Evolutionary conservation across 306 rosid genomes (phyloP).

Genomic region (Ormosia semicastrata): DNA sequence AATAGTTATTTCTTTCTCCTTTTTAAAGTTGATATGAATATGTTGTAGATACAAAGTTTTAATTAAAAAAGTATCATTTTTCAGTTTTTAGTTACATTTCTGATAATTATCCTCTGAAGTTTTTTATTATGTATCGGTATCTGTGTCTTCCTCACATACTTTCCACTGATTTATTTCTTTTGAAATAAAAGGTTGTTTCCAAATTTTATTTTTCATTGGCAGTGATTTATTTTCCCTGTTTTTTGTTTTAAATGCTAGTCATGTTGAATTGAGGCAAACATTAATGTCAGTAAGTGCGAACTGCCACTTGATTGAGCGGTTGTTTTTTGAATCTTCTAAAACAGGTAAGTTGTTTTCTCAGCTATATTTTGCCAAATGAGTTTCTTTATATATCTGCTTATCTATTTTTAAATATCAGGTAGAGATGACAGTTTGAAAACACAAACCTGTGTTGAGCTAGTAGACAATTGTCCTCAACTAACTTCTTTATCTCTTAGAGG

Average conservation of each 20-base stretch:
- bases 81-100: background rate
- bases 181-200: background rate
- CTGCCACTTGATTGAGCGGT: conserved; percentile 73
- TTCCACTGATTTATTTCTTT: background rate
- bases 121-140: background rate
- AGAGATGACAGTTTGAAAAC: conserved; percentile 92
- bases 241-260: conserved; percentile 43
- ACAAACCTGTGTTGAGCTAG: conserved; percentile 69
- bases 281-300: conserved; percentile 67
- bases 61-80: background rate
- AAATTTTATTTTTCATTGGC: background rate
- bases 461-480: conserved; percentile 64
- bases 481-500: conserved; percentile 80
- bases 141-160: background rate
- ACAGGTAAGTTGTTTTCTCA: conserved; percentile 52
- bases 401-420: conserved; percentile 49
- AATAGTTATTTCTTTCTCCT: background rate
- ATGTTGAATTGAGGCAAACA: conserved; percentile 87
- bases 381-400: conserved; percentile 30
- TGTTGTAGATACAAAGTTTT: background rate
- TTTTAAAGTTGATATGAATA: background rate
- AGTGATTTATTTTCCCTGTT: background rate
- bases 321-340: conserved; percentile 87
- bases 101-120: background rate
- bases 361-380: background rate